These are phyloP conservation scores for Gracilariopsis chorda DNA, from an alignment of 23 red algal genomes.

Conservation along the genomic window DNA sequence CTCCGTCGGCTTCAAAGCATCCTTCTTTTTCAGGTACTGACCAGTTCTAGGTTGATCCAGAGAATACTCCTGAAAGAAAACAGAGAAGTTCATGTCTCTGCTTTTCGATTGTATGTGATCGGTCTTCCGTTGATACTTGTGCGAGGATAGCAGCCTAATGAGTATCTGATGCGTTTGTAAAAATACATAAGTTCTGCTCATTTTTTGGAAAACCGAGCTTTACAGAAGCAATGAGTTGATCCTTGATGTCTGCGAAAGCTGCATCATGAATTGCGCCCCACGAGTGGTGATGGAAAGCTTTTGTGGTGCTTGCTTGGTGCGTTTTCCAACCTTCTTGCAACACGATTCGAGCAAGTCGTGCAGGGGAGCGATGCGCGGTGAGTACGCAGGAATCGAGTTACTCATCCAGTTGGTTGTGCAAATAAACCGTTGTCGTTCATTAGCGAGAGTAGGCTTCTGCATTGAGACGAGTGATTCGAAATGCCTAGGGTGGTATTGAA, in stretches of 20 bases:
- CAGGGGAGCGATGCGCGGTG: not conserved
- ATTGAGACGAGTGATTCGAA: not conserved
- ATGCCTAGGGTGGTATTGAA: not conserved
- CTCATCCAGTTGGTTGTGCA: too few relatives aligned
- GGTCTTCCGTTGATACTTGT: not conserved
- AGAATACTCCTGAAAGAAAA: conserved; percentile 1
- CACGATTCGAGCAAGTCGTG: not conserved
- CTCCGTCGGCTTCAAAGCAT: too few relatives aligned
- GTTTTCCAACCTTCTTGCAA: not conserved
- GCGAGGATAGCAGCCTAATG: conserved; percentile 15
- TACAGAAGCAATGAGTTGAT: not conserved
- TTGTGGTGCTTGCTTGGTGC: not conserved
- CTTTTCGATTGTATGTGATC: not conserved
- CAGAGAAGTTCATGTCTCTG: conserved; percentile 11
- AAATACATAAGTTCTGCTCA: not conserved
- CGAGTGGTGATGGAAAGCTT: not conserved
- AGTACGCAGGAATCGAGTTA: conserved; percentile 1
- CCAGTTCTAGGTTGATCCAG: not conserved
- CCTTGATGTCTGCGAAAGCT: not conserved
- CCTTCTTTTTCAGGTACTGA: too few relatives aligned
- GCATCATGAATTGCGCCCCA: not conserved
- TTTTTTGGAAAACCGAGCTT: not conserved
- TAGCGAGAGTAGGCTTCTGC: not conserved
- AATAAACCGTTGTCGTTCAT: conserved; percentile 7
- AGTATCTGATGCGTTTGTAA: conserved; percentile 28